Conservation (phyloP, 129 eudicot species). For the Tagetes patula region DNA sequence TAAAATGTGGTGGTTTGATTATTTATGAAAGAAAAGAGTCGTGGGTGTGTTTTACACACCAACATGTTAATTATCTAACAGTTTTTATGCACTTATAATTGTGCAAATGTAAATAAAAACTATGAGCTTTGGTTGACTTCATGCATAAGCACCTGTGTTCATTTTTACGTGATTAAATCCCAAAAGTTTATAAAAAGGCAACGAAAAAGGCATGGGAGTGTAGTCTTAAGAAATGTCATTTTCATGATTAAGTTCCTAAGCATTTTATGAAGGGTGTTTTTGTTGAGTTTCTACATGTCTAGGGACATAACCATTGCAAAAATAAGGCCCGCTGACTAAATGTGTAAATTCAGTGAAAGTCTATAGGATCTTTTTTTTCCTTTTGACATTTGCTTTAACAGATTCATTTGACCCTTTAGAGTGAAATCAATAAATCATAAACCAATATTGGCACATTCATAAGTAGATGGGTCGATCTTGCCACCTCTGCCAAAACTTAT, state of each 20-base stretch:
- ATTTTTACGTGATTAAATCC: not conserved
- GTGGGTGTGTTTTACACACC: too few relatives aligned
- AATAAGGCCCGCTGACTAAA: not conserved
- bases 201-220: not conserved
- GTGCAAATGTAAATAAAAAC: not conserved
- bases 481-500: not conserved
- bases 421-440: too few relatives aligned
- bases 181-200: not conserved
- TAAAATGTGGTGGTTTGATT: too few relatives aligned
- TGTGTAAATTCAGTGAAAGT: not conserved
- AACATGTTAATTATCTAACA: too few relatives aligned
- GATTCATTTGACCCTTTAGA: too few relatives aligned
- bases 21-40: too few relatives aligned
- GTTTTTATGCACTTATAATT: not conserved
- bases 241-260: not conserved
- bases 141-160: not conserved
- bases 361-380: not conserved
- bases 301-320: not conserved
- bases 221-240: not conserved
- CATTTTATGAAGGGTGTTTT: not conserved
- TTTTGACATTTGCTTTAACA: not conserved
- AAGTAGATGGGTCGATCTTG: not conserved
- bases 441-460: not conserved
- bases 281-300: not conserved
- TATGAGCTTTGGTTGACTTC: not conserved